A percentile compares a stretch with the other conserved stretches of the same genome.
phyloP scores from a whole-genome alignment of 805 yeast species.

The Saturnispora zaruensis region DNA sequence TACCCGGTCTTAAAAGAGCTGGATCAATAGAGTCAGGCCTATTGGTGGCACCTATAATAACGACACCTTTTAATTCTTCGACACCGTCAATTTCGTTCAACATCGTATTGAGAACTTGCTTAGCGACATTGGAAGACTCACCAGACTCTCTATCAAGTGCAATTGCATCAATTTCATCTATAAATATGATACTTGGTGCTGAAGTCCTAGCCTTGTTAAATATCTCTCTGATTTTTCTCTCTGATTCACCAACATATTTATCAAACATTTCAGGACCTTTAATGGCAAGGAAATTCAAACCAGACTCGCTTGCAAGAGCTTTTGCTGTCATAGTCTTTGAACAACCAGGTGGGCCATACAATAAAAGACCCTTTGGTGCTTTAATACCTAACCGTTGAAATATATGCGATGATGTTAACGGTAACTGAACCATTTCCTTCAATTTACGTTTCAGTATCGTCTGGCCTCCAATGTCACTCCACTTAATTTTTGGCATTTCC shows the following conservation, averaged over 20 bases:
- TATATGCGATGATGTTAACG: slow-evolving; percentile 72
- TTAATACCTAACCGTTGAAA: slow-evolving; percentile 70
- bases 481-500: slow-evolving; percentile 88
- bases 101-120: slow-evolving; percentile 81
- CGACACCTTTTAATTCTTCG: slow-evolving; percentile 88
- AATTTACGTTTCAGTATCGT: slow-evolving; percentile 70
- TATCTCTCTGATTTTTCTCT: slow-evolving; percentile 87
- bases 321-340: slow-evolving; percentile 93
- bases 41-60: slow-evolving; percentile 92
- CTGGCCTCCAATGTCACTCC: slow-evolving; percentile 97
- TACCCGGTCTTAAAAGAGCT: slow-evolving; percentile 90
- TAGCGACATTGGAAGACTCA: slow-evolving; percentile 58
- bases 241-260: slow-evolving; percentile 95
- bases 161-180: slow-evolving; percentile 94
- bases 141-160: slow-evolving; percentile 65
- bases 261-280: slow-evolving; percentile 94
- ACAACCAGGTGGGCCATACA: slow-evolving; percentile 98
- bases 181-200: slow-evolving; percentile 88
- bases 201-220: slow-evolving; percentile 89
- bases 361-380: slow-evolving; percentile 87
- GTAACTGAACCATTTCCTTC: slow-evolving; percentile 86
- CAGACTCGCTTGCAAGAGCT: slow-evolving; percentile 92
- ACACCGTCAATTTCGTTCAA: slow-evolving; percentile 96
- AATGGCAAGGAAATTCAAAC: slow-evolving; percentile 85
- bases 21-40: slow-evolving; percentile 90